phyloP scores from a whole-genome alignment of 208 protist species.

The Trichomonas vaginalis region DNA sequence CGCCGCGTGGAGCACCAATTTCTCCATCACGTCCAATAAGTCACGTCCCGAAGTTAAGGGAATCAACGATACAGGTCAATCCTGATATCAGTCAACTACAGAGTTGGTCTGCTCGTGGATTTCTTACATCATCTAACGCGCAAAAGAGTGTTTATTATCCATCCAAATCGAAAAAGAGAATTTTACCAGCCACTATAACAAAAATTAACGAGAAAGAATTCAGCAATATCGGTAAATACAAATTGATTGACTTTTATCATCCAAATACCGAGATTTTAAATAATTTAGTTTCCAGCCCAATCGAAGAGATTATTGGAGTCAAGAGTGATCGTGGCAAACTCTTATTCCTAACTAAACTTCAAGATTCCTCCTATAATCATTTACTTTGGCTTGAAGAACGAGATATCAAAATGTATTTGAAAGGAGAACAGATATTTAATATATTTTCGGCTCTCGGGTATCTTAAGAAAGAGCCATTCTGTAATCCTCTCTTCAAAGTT shows the following conservation, averaged over 20 bases:
- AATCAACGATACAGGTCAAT: neutral
- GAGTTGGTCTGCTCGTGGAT: neutral
- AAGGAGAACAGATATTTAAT: neutral
- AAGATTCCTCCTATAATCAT: neutral
- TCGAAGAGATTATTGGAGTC: neutral
- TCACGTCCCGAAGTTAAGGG: neutral
- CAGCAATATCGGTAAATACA: neutral
- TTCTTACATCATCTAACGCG: neutral
- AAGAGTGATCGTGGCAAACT: neutral
- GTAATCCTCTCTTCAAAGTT: neutral
- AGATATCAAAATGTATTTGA: neutral
- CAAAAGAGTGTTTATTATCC: neutral
- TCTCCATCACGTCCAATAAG: neutral
- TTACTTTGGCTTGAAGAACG: neutral
- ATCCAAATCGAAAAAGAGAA: neutral
- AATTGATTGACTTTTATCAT: neutral
- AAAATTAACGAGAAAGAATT: neutral
- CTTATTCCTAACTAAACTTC: neutral
- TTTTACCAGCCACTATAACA: neutral
- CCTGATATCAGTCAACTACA: neutral
- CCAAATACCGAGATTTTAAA: neutral
- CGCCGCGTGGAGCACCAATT: neutral
- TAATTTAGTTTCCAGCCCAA: neutral
- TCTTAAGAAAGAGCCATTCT: neutral
- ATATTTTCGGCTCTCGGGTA: neutral